Evolutionary conservation across 2,329 filamentous ascomycete species (phyloP).

Genomic region (Diaporthe australafricana): DNA sequence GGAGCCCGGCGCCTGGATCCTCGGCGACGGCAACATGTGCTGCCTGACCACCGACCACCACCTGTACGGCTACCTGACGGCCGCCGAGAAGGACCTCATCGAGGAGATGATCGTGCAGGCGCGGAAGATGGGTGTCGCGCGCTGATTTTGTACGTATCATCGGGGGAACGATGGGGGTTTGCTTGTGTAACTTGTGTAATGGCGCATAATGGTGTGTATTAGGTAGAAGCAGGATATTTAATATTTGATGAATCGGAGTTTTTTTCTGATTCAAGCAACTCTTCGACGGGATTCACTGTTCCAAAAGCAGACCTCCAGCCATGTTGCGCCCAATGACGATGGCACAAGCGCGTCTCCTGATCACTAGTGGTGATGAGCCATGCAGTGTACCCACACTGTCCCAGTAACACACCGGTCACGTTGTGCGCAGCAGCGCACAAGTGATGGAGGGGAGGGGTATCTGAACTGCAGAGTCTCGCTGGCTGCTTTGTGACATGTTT

Average conservation of each 20-base stretch:
- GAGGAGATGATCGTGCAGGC: constrained; percentile 46
- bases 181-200: neutral
- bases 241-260: neutral
- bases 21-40: constrained; percentile 50
- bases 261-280: neutral
- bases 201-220: neutral
- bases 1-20: constrained; percentile 46
- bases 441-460: too few species aligned
- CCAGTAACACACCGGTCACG: neutral
- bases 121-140: constrained; percentile 32
- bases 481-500: neutral
- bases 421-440: neutral
- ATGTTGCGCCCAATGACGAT: too few species aligned
- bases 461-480: neutral
- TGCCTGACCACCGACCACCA: constrained; percentile 47
- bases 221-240: neutral
- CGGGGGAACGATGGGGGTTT: neutral
- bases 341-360: too few species aligned
- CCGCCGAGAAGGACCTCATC: constrained; percentile 43
- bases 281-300: neutral
- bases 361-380: neutral
- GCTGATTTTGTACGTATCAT: neutral
- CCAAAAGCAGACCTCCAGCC: neutral
- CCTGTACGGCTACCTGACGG: constrained; percentile 41
- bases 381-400: neutral